These are phyloP conservation scores for Anisodus acutangulus DNA, from an alignment of 257 asterid species.

Conservation along the genomic window DNA sequence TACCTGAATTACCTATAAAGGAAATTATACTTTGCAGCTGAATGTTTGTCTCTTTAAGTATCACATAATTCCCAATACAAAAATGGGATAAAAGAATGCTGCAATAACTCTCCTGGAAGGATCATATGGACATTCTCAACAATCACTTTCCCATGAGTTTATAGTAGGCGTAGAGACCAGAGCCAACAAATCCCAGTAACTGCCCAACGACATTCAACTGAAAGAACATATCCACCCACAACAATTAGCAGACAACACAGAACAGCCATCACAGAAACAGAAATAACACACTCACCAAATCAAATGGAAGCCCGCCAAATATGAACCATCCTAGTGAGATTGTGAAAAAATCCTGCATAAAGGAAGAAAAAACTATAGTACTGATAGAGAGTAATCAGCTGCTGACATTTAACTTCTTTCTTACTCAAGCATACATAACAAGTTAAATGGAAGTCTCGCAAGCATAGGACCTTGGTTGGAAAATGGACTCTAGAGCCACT, in stretches of 20 bases:
- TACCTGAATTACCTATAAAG: not conserved
- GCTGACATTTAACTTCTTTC: not conserved
- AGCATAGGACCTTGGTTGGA: constrained; percentile 2
- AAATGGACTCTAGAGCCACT: constrained; percentile 4
- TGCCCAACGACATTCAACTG: constrained; percentile 88
- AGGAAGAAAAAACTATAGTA: not conserved
- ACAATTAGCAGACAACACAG: constrained; percentile 12
- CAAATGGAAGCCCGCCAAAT: constrained; percentile 94
- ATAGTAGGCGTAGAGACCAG: constrained; percentile 73
- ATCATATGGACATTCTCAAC: constrained; percentile 21
- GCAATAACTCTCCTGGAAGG: not conserved
- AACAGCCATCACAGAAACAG: constrained; percentile 15
- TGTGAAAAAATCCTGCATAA: constrained; percentile 83
- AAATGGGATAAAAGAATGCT: constrained; percentile 28
- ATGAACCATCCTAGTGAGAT: constrained; percentile 78
- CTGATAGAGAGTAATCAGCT: not conserved
- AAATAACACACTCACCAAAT: constrained; percentile 57
- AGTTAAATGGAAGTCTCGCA: not conserved
- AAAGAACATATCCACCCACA: constrained; percentile 31
- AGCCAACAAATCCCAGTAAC: constrained; percentile 75
- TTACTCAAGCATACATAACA: not conserved
- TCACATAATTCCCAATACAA: constrained; percentile 27
- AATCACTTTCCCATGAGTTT: constrained; percentile 71
- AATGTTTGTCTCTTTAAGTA: constrained; percentile 20
- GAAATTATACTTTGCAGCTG: constrained; percentile 25